Conservation (phyloP, 1,284 basidiomycete species). For the Polyporus tsugae region DNA sequence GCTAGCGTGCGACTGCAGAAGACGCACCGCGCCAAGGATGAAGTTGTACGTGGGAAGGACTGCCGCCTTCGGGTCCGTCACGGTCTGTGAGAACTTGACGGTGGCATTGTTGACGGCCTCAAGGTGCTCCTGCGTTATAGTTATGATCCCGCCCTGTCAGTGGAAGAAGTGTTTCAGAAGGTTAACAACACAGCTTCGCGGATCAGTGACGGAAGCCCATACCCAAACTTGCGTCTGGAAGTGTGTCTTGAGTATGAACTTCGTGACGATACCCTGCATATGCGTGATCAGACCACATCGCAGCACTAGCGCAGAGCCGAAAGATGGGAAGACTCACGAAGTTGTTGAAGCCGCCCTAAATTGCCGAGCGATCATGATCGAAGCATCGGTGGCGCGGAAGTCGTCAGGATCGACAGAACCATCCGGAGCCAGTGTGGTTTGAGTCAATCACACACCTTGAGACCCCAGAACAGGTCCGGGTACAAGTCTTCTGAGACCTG, state of each 20-base stretch:
- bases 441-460: constrained; percentile 44
- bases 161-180: not conserved
- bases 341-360: constrained; percentile 66
- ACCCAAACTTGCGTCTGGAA: constrained; percentile 70
- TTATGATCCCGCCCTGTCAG: constrained; percentile 61
- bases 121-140: constrained; percentile 48
- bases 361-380: not conserved
- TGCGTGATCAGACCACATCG: not conserved
- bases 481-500: constrained; percentile 37
- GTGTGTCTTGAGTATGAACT: constrained; percentile 60
- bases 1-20: not conserved
- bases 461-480: constrained; percentile 49
- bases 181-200: not conserved
- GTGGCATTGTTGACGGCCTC: constrained; percentile 54
- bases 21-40: constrained; percentile 48
- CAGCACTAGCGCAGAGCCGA: not conserved
- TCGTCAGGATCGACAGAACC: constrained; percentile 4
- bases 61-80: constrained; percentile 65
- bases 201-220: constrained; percentile 27
- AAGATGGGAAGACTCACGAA: constrained; percentile 50
- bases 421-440: not conserved
- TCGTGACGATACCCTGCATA: constrained; percentile 66
- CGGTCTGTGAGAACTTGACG: constrained; percentile 55
- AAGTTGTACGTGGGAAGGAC: constrained; percentile 65
- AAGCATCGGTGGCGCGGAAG: constrained; percentile 7